Base-by-base conservation (phyloP, 2,329 filamentous ascomycete species). In the Apiospora rasikravindrae region DNA sequence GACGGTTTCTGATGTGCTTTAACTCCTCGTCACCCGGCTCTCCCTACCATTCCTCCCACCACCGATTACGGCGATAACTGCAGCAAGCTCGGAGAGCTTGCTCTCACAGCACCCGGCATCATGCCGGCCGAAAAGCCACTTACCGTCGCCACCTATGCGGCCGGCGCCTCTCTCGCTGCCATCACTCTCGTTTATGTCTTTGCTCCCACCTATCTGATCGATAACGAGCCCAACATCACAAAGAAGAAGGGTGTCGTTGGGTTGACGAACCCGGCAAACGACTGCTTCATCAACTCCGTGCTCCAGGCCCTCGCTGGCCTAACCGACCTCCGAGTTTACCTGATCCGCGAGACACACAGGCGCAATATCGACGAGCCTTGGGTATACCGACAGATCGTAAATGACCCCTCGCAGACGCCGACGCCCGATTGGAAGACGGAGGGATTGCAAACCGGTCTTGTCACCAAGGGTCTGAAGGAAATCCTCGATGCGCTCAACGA, bases 131-230 rank as follows among this genome's bases (percentile, higher is more conserved):
- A 96, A 81, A 95, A 93, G 85, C 91, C 91, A 71, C 88, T 94
- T 73, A 95, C 92, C 10, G 92, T 96, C 78, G 94, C 94, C 77
- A 94, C 94, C 64, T 99, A 99, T 84, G 96, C 96, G 79, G 96
- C 96, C 73, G 96, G 96, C 77, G 96, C 96, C 73, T 98, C 95
- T 71, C 92, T 99, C 74, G 96, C 96, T 71, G 96, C 96, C 74
- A 94, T 97, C 74, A 96, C 96, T 44, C 90, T 98, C 72, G 94
- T 98, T 81, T 99, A 98, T 83, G 96, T 98, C 77, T 98, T 99
- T 83, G 95, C 93, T 11, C 96, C 96, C n/a, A 98, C 95, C 70
- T 98, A 96, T 83, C 94, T 97, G 78, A 92, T 98, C 81, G 96
- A 99, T 83, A 91, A 92, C 80, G 93, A 96, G 71, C 88, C 91